A percentile compares a stretch with the other conserved stretches of the same genome.
Conservation (phyloP, 1,284 basidiomycete genomes). For the Puccinia triticina region DNA sequence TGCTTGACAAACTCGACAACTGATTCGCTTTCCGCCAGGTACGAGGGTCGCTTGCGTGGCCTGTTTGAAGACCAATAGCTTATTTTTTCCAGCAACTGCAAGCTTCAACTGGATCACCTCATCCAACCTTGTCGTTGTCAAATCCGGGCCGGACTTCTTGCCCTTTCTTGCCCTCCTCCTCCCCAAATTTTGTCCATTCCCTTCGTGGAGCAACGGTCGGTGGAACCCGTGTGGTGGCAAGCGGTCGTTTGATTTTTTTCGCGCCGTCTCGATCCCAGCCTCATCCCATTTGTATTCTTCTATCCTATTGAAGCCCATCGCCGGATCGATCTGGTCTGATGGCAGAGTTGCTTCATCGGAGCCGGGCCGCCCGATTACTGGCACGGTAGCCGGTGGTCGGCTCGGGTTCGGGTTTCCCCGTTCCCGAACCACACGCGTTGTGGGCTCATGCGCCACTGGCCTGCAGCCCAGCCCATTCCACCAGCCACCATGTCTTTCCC, state of each 20-base stretch:
- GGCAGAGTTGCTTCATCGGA: slow-evolving; percentile 31
- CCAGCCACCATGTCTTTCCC: slow-evolving; percentile 14
- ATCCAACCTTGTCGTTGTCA: slow-evolving; percentile 91
- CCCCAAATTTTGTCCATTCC: slow-evolving; percentile 87
- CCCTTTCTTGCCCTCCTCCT: slow-evolving; percentile 86
- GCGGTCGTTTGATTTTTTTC: slow-evolving; percentile 79
- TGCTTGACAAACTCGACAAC: slow-evolving; percentile 92
- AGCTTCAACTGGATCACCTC: slow-evolving; percentile 87
- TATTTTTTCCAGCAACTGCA: slow-evolving; percentile 70
- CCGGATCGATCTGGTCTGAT: slow-evolving; percentile 35
- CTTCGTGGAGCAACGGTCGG: slow-evolving; percentile 91
- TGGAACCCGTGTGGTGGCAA: slow-evolving; percentile 90
- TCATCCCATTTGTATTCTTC: slow-evolving; percentile 85
- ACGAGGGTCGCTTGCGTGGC: slow-evolving; percentile 64
- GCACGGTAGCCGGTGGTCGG: too few relatives aligned
- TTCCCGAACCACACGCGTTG: background rate
- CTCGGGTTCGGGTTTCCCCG: background rate
- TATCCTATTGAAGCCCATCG: slow-evolving; percentile 74
- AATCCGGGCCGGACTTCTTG: slow-evolving; percentile 83
- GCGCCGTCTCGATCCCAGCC: slow-evolving; percentile 90
- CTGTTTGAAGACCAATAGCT: slow-evolving; percentile 74
- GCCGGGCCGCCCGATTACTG: too few relatives aligned
- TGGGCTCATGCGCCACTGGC: too few relatives aligned
- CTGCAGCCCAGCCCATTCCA: too few relatives aligned
- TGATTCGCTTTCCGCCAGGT: slow-evolving; percentile 73